These are phyloP conservation scores for Chlamydomonas urium DNA, from an alignment of 139 green algal species.

Conservation along the genomic window DNA sequence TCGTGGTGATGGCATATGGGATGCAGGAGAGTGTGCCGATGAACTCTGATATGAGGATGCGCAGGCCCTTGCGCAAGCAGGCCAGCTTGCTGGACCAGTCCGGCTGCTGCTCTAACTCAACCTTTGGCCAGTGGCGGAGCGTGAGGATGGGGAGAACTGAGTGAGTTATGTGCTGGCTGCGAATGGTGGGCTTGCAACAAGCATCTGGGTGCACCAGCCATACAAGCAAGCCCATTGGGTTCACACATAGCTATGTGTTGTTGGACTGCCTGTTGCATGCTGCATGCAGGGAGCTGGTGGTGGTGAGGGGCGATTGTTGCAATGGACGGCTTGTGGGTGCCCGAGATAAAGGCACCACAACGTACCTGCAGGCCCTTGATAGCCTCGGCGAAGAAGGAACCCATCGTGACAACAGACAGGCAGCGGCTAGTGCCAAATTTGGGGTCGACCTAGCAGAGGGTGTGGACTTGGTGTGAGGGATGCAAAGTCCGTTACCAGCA, in stretches of 20 bases:
- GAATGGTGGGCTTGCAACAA: background rate
- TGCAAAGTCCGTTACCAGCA: too few species aligned
- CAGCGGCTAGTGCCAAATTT: too few species aligned
- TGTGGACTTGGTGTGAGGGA: too few species aligned
- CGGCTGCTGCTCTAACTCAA: background rate
- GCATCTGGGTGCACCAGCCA: too few species aligned
- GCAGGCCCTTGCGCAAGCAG: background rate
- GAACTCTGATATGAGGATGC: conserved; percentile 48
- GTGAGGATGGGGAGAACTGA: background rate
- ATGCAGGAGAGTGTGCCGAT: conserved; percentile 32
- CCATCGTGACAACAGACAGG: too few species aligned
- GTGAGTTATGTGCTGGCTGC: background rate
- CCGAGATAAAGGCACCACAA: too few species aligned
- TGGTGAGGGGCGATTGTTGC: too few species aligned
- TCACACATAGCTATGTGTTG: too few species aligned
- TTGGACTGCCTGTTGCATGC: background rate
- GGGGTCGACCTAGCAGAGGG: too few species aligned
- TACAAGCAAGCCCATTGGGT: too few species aligned
- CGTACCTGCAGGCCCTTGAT: conserved; percentile 27
- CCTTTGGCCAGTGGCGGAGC: background rate
- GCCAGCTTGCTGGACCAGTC: background rate
- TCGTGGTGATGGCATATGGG: conserved; percentile 39
- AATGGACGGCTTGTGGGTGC: too few species aligned
- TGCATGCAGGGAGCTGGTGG: background rate
- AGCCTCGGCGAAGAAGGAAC: conserved; percentile 1